Percentiles rank a stretch among this genome's conserved stretches.
These are phyloP conservation scores for Linum trigynum DNA, from an alignment of 345 rosid species.

Conservation along the genomic window DNA sequence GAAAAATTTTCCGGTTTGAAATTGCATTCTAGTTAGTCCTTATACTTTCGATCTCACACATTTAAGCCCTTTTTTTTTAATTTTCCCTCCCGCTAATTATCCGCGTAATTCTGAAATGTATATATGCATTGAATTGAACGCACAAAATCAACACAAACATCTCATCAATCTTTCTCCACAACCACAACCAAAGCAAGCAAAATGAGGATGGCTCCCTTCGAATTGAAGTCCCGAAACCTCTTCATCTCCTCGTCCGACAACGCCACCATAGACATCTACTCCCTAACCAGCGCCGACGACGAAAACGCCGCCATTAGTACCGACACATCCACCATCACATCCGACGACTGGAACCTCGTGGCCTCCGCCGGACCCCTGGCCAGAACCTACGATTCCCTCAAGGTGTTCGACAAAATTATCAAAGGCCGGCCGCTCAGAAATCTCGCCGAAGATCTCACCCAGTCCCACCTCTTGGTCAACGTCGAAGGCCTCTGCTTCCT, in stretches of 20 bases:
- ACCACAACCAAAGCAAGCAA: not conserved
- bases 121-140: too few species aligned
- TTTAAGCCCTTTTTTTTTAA: not conserved
- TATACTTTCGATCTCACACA: not conserved
- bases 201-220: not conserved
- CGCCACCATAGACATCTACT: not conserved
- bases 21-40: not conserved
- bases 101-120: too few species aligned
- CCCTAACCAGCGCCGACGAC: not conserved
- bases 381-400: not conserved
- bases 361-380: not conserved
- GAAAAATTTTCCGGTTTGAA: not conserved
- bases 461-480: not conserved
- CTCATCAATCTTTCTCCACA: not conserved
- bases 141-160: not conserved
- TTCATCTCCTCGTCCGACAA: not conserved
- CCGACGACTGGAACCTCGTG: not conserved
- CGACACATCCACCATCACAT: not conserved
- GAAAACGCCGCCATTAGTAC: too few species aligned
- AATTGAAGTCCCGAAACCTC: not conserved
- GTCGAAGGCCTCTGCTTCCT: not conserved
- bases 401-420: not conserved
- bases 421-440: not conserved
- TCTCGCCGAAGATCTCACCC: not conserved
- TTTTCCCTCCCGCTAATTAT: too few species aligned